phyloP scores from a whole-genome alignment of 192 early-diverging fungal species.

The Chytriomyces hyalinus region DNA sequence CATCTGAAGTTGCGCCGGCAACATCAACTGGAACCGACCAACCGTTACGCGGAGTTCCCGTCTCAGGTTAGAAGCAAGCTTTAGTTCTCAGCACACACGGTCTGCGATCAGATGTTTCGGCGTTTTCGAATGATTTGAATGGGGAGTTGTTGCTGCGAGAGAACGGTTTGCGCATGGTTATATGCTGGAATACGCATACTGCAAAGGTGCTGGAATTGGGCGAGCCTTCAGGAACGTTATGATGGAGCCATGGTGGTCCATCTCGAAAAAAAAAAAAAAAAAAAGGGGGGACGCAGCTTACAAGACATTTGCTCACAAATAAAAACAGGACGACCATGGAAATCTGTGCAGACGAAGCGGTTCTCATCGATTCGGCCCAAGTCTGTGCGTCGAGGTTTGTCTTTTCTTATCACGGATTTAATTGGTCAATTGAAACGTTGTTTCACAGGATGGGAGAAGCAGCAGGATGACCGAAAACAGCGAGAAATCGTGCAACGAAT shows the following conservation, averaged over 20 bases:
- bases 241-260: too few relatives aligned
- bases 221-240: too few relatives aligned
- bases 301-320: background rate
- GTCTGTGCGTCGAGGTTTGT: constrained; percentile 38
- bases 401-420: background rate
- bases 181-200: background rate
- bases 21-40: background rate
- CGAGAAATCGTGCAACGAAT: constrained; percentile 52
- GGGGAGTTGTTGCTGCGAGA: background rate
- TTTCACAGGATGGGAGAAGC: constrained; percentile 57
- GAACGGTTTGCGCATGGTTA: background rate
- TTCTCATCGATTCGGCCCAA: constrained; percentile 38
- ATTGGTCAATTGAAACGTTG: background rate
- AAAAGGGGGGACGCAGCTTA: background rate
- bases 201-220: background rate
- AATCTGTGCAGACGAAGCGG: constrained; percentile 41
- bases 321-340: constrained; percentile 47
- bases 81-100: background rate
- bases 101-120: background rate
- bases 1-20: background rate
- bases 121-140: background rate
- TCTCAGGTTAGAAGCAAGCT: constrained; percentile 20
- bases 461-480: constrained; percentile 54
- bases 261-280: too few relatives aligned
- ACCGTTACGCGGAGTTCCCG: constrained; percentile 22